Evolutionary conservation across 2,329 filamentous ascomycete genomes (phyloP), one percentile per base, ranked within the genome.

Genomic region (Trichoderma aggressivum): DNA sequence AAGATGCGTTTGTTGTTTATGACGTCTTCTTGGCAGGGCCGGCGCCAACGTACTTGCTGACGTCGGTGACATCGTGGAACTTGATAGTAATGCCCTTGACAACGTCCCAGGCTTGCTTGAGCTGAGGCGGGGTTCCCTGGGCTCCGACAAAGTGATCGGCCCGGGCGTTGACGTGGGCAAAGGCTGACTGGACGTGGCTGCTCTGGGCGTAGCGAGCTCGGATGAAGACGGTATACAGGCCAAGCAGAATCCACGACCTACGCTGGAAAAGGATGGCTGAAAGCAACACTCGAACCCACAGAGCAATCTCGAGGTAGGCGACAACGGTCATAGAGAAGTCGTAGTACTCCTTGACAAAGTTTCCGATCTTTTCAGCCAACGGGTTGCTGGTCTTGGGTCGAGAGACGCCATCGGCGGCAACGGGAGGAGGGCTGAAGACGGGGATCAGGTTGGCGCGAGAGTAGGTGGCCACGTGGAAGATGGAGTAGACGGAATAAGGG

Each of bases 381-480:
- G 90, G 89, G 81, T 86, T 88, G 76, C 82, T 83, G 36, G 82
- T 80, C 75, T 76, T 76, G 64, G 77, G 72, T 73, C 87, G 87
- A 39, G 85, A 84, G 72, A 87, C 85, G 74, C 83, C 85, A 21
- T 86, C 85, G 55, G 87, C 85, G 50, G 88, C 82, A 16, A 88
- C 80, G 43, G 87, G 82, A 72, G 90, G 87, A 18, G 94, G 93
- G 78, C 92, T 87, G 77, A 99, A 80, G 74, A 93, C 94, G 73
- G 96, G 96, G 77, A 99, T 92, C 75, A 99, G 84, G 85, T 97
- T 97, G 81, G 92, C 92, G 81, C 96, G 94, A 75, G 92, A 93
- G 85, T 99, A 99, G 75, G 96, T 98, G 73, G 94, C 93, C 76
- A 98, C 94, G 84, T 99, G 96, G 90, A 99, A 99, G 82, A 98